Percentiles rank a stretch among this genome's conserved stretches.
These are phyloP conservation scores for Colletotrichum nymphaeae DNA, from an alignment of 2,329 filamentous ascomycete species.

Conservation along the genomic window DNA sequence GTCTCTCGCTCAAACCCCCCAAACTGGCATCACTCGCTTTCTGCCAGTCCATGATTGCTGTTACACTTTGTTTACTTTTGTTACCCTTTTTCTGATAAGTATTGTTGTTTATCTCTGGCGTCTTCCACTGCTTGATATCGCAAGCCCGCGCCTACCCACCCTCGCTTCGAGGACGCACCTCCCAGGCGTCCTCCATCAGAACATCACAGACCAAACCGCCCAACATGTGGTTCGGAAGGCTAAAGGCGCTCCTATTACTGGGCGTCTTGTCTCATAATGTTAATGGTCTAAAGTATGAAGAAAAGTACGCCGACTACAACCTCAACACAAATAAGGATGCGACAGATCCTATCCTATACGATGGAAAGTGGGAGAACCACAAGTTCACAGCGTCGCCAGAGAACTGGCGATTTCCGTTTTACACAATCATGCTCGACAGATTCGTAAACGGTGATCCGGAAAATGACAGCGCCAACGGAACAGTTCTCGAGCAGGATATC, in stretches of 20 bases:
- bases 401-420: slow-evolving; percentile 75
- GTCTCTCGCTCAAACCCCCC: slow-evolving; percentile 30
- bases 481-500: slow-evolving; percentile 69
- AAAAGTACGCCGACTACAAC: slow-evolving; percentile 60
- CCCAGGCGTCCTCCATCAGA: slow-evolving; percentile 23
- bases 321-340: slow-evolving; percentile 70
- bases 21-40: slow-evolving; percentile 34
- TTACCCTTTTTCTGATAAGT: neutral
- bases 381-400: slow-evolving; percentile 64
- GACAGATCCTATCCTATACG: slow-evolving; percentile 66
- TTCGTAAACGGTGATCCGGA: slow-evolving; percentile 73
- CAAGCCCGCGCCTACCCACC: slow-evolving; percentile 18
- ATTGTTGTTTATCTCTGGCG: slow-evolving; percentile 1
- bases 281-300: slow-evolving; percentile 42
- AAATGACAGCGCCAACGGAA: slow-evolving; percentile 73
- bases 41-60: slow-evolving; percentile 23
- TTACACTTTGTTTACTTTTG: slow-evolving; percentile 11
- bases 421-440: slow-evolving; percentile 72
- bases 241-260: slow-evolving; percentile 28
- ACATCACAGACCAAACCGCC: slow-evolving; percentile 5
- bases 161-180: slow-evolving; percentile 32
- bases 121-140: slow-evolving; percentile 15
- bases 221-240: slow-evolving; percentile 32
- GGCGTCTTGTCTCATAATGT: slow-evolving; percentile 33
- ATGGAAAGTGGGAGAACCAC: slow-evolving; percentile 64